Base-by-base conservation (phyloP, 257 asterid genomes). In the Primulina eburnea region DNA sequence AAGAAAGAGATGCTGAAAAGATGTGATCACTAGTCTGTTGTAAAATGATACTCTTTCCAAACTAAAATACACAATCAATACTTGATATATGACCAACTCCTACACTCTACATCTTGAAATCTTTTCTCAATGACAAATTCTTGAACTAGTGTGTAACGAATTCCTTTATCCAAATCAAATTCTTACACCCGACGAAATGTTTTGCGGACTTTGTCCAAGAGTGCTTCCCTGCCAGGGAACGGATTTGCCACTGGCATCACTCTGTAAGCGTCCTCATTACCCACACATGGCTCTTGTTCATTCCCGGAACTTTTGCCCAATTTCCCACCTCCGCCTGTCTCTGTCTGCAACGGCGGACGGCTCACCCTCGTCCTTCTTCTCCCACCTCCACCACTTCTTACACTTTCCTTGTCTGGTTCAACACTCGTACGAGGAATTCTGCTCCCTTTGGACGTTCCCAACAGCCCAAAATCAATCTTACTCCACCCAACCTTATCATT, bases 381-480 rank as follows among this genome's bases (percentile, higher is more conserved):
- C 0, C 2, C 38, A 10, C 4, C 26, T 24, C 26, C 26, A 24
- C 1, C 26, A 24, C 26, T 56, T 35, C 4, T 34, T 37, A 8
- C 17, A 33, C n/a, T 1, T 18, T 8, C 20, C 20, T 29, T 3
- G 8, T 12, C 7, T 38, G 69, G 50, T 52, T 62, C 59, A 7
- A 4, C 59, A 24, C 30, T 61, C 9, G 63, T 50, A 21, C 98
- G 87, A 3, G 98, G 98, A 43, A 92, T 89, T 30, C 97, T 73
- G 17, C 87, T 90, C 2, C 97, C 91, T 58, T 78, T 82, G 6
- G 96, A 86, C 11, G 95, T 89, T 0, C 97, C 97, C 38, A 91
- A 82, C 71, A 91, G 56, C 50, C 78, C 83, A 28, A 85, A 91
- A 81, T 91, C 89, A 40, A 89, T 65, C 84, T 65, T 78, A 26